Conservation (phyloP, 1,139 yeast genomes). For the Sugiyamaella sp. region DNA sequence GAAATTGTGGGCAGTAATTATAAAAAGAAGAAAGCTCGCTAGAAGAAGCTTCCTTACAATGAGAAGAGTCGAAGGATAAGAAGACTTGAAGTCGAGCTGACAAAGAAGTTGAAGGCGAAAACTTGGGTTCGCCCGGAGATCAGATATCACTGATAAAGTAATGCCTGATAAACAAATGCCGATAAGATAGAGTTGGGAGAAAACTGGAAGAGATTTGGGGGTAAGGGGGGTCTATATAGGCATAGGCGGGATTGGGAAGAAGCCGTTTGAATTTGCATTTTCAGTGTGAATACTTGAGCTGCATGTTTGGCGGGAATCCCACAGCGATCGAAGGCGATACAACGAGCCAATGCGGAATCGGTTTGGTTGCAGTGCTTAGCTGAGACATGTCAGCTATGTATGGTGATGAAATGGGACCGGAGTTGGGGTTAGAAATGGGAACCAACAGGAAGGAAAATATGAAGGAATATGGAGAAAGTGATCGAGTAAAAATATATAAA, state of each 20-base stretch:
- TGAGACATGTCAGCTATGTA: neutral
- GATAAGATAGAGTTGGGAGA: neutral
- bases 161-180: neutral
- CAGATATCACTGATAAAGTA: neutral
- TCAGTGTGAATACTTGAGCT: neutral
- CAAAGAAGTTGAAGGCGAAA: neutral
- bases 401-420: neutral
- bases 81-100: too few species aligned
- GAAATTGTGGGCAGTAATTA: slow-evolving; percentile 24
- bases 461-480: too few species aligned
- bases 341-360: neutral
- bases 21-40: neutral
- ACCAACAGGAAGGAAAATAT: too few species aligned
- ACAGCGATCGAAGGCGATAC: neutral
- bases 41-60: slow-evolving; percentile 3
- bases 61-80: too few species aligned
- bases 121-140: too few species aligned
- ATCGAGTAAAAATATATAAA: too few species aligned
- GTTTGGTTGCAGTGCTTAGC: neutral
- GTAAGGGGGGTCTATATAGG: slow-evolving; percentile 3
- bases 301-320: neutral
- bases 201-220: neutral
- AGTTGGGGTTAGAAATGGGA: too few species aligned
- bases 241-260: neutral
- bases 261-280: neutral